Conservation (phyloP, 2,329 filamentous ascomycete species). For the Arachnopeziza araneosa region DNA sequence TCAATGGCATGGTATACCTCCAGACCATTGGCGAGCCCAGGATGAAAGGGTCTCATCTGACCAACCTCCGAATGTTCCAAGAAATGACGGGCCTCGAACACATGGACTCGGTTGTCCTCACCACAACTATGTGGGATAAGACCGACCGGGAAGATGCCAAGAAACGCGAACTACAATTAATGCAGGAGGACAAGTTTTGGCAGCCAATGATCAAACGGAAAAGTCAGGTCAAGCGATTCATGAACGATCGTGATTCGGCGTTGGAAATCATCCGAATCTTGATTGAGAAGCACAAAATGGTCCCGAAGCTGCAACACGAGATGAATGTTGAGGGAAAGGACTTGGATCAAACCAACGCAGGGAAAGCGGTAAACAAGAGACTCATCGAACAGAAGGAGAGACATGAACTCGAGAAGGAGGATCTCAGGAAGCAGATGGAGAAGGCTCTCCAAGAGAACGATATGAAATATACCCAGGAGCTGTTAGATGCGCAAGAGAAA, state of each 20-base stretch:
- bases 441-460: background rate
- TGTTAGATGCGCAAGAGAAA: background rate
- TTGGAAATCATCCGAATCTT: background rate
- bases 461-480: background rate
- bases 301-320: background rate
- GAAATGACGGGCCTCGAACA: background rate
- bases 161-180: background rate
- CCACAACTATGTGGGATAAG: background rate
- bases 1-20: background rate
- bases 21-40: background rate
- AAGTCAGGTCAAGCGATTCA: background rate
- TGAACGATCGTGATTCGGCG: background rate
- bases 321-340: background rate
- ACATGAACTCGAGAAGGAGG: background rate
- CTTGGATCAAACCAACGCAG: background rate
- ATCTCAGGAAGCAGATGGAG: background rate
- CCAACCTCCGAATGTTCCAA: background rate
- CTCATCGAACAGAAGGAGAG: background rate
- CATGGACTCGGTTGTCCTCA: background rate
- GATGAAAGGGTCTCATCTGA: background rate
- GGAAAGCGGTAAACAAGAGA: background rate
- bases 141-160: background rate
- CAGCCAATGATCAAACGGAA: background rate
- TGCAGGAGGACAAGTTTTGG: background rate
- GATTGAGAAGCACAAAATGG: background rate